phyloP scores from a whole-genome alignment of 2,329 filamentous ascomycete genomes.

The Fusarium sp. region DNA sequence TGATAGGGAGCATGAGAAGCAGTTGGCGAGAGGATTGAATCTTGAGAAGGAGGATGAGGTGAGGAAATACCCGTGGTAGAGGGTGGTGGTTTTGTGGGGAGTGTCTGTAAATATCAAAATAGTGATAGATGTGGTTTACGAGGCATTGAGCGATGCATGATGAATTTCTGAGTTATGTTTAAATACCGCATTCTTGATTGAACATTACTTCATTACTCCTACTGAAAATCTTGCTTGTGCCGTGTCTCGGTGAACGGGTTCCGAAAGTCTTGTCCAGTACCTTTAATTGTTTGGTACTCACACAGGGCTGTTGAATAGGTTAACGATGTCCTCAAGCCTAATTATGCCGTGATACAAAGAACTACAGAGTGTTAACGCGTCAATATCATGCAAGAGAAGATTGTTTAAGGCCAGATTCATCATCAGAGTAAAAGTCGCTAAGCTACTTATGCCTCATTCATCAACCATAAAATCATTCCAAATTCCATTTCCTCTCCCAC shows the following conservation, averaged over 20 bases:
- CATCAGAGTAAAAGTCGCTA: background rate
- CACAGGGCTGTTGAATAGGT: too few relatives aligned
- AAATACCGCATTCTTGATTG: background rate
- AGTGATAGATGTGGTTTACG: background rate
- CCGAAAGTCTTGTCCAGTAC: background rate
- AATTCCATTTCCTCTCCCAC: constrained; percentile 60
- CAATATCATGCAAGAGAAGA: background rate
- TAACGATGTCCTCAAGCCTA: too few relatives aligned
- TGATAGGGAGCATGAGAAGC: constrained; percentile 75
- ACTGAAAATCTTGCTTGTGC: background rate
- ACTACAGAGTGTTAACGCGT: background rate
- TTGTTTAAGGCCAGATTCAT: background rate
- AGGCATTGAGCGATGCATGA: background rate
- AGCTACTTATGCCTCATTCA: background rate
- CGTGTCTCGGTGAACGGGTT: background rate
- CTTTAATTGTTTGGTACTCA: background rate
- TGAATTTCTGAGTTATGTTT: background rate
- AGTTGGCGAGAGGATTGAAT: constrained; percentile 71
- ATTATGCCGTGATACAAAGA: background rate
- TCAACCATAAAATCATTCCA: background rate
- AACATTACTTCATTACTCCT: background rate
- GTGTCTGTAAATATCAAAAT: background rate
- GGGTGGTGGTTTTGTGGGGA: background rate
- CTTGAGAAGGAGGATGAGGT: constrained; percentile 66
- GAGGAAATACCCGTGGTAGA: constrained; percentile 66